These are phyloP conservation scores for Cyclotella choctawhatcheeana DNA, from an alignment of 108 stramenopile species.

Conservation along the genomic window DNA sequence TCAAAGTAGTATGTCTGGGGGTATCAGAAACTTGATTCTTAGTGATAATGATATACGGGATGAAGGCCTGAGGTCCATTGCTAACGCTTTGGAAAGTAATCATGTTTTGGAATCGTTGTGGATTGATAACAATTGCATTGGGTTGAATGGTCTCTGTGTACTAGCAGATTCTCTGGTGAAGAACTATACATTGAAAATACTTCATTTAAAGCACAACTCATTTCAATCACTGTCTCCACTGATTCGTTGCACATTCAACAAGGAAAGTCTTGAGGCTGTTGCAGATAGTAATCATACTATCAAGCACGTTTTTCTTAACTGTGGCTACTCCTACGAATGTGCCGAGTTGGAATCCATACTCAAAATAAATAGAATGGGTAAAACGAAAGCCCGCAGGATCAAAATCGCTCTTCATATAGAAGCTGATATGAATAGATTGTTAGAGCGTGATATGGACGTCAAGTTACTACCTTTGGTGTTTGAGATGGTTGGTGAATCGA, in stretches of 20 bases:
- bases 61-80: conserved; percentile 31
- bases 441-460: conserved; percentile 21
- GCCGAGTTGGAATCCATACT: conserved; percentile 31
- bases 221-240: conserved; percentile 36
- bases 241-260: conserved; percentile 37
- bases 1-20: conserved; percentile 14
- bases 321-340: conserved; percentile 45
- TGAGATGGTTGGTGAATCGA: conserved; percentile 13
- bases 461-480: conserved; percentile 16
- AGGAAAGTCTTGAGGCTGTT: conserved; percentile 26
- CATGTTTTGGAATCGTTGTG: conserved; percentile 25
- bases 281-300: conserved; percentile 41
- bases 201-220: conserved; percentile 39
- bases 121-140: conserved; percentile 41
- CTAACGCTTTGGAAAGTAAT: conserved; percentile 34
- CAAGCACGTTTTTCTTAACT: conserved; percentile 42
- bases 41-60: conserved; percentile 43
- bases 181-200: conserved; percentile 26
- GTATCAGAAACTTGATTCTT: conserved; percentile 33
- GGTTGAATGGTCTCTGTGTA: conserved; percentile 14
- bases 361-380: conserved; percentile 37
- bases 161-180: conserved; percentile 22
- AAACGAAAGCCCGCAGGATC: conserved; percentile 28
- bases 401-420: conserved; percentile 35
- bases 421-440: conserved; percentile 19